Evolutionary conservation across 139 green algal genomes (phyloP), one percentile per base, ranked within the genome.

Genomic region (Chlamydomonas schloesseri): DNA sequence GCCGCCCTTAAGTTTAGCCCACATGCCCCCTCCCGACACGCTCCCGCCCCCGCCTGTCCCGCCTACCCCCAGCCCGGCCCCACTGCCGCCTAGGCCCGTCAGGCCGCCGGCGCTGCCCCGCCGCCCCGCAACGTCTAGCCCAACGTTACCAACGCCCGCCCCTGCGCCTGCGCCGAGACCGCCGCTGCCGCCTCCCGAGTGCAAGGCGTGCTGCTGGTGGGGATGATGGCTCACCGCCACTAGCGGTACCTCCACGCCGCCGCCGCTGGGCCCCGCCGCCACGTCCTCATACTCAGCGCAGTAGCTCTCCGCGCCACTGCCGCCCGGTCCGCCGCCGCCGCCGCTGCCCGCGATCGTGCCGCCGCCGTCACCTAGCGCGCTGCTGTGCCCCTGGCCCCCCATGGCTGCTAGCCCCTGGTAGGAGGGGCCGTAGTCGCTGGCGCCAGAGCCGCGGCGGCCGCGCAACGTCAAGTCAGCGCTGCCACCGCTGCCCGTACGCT

Each of bases 211-310:
- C n/a, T n/a, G n/a, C n/a, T n/a, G 73, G 42, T 50, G 42, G 42
- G 5, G 42, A 8, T 50, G 42, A 8, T 69, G 57, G 21, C 55
- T 34, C 31, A 69, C 73, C n/a, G 73, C 55, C 53, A 53, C 57
- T 55, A 68, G 53, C 31, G 76, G 76, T 42, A 83, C 36, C 76
- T 83, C 76, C 28, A 58, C 60, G 10, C 50, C 50, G 4, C 75
- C 58, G 57, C 75, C 75, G 26, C 76, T n/a, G 18, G 26, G 14
- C 37, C 60, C 60, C 76, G 60, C 60, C 76, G 60, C 37, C 26
- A 23, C 42, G 8, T 50, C 42, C 42, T 50, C 42, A 8, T 70
- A 81, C 53, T 81, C 73, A 8, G 36, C 50, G 42, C 42, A 50
- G 42, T 50, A 50, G 42, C 42, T 50, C 42, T 50, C 42, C 42